A percentile compares a stretch with the other conserved stretches of the same genome.
phyloP scores from a whole-genome alignment of 2,329 filamentous ascomycete species.

The Chaetomiaceae sp. region DNA sequence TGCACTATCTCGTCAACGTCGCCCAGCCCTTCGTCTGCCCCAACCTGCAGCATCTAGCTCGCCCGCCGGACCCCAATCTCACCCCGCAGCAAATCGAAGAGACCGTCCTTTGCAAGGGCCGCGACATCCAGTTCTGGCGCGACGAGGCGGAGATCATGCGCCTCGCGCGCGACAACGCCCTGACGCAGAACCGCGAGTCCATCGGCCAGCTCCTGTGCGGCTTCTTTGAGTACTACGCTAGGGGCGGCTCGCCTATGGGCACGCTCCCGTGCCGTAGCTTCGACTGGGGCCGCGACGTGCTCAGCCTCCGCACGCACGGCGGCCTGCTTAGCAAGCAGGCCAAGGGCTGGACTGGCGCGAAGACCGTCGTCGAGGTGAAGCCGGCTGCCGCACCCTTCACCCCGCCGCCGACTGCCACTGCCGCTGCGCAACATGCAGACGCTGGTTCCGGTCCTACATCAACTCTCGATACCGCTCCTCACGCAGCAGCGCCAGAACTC shows the following conservation, averaged over 20 bases:
- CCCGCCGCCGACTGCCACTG: background rate
- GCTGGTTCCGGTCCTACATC: too few relatives aligned
- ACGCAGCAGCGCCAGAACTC: background rate
- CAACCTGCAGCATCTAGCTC: constrained; percentile 64
- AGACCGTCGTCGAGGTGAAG: constrained; percentile 54
- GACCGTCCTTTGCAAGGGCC: constrained; percentile 51
- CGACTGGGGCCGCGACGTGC: constrained; percentile 72
- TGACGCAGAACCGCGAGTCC: constrained; percentile 64
- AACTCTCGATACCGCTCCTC: background rate
- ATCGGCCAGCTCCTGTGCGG: constrained; percentile 67
- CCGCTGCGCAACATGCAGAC: too few relatives aligned
- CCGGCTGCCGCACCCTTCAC: constrained; percentile 10
- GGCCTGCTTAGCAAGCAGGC: constrained; percentile 67
- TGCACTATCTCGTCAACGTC: constrained; percentile 84
- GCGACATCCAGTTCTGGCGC: constrained; percentile 70
- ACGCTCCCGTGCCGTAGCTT: constrained; percentile 54
- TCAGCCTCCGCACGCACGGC: constrained; percentile 66
- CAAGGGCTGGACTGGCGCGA: constrained; percentile 84
- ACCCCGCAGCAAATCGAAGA: constrained; percentile 35
- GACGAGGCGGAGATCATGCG: constrained; percentile 63
- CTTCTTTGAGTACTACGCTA: constrained; percentile 84
- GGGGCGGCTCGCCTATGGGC: constrained; percentile 48
- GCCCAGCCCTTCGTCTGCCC: constrained; percentile 74
- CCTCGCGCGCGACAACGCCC: constrained; percentile 49
- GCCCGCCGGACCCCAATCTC: constrained; percentile 35